These are phyloP conservation scores for Cadophora gregata DNA, from an alignment of 2,329 filamentous ascomycete genomes.

Conservation along the genomic window DNA sequence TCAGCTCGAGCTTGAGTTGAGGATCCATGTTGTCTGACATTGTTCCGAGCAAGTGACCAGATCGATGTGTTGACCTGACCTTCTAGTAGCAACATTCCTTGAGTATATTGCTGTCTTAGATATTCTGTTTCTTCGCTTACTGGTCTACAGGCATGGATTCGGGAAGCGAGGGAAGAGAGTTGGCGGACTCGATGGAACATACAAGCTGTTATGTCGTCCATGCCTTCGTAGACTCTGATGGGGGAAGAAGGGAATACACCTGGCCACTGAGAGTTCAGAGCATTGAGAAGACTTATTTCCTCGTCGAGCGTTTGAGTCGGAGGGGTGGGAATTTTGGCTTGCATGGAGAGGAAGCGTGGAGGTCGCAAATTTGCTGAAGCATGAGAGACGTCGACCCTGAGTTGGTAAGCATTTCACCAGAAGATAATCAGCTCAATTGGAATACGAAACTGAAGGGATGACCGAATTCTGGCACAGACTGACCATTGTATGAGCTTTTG, in stretches of 20 bases:
- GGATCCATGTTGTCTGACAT: constrained; percentile 10
- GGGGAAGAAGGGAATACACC: background rate
- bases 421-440: background rate
- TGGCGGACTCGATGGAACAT: constrained; percentile 20
- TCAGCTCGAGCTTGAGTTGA: background rate
- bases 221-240: constrained; percentile 11
- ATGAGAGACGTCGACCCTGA: constrained; percentile 22
- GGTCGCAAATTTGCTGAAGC: constrained; percentile 18
- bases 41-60: constrained; percentile 16
- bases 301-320: constrained; percentile 9
- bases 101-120: background rate
- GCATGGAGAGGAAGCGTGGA: constrained; percentile 13
- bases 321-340: background rate
- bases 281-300: constrained; percentile 3
- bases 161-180: constrained; percentile 12
- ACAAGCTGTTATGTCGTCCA: constrained; percentile 5
- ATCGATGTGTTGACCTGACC: constrained; percentile 19
- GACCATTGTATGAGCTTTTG: constrained; percentile 17
- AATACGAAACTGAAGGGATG: background rate
- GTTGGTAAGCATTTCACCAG: background rate
- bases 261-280: constrained; percentile 11
- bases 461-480: background rate
- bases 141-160: background rate
- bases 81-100: constrained; percentile 15
- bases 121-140: background rate